Evolutionary conservation across 176 grass and related monocot genomes (phyloP).

Genomic region (Oryza nivara): DNA sequence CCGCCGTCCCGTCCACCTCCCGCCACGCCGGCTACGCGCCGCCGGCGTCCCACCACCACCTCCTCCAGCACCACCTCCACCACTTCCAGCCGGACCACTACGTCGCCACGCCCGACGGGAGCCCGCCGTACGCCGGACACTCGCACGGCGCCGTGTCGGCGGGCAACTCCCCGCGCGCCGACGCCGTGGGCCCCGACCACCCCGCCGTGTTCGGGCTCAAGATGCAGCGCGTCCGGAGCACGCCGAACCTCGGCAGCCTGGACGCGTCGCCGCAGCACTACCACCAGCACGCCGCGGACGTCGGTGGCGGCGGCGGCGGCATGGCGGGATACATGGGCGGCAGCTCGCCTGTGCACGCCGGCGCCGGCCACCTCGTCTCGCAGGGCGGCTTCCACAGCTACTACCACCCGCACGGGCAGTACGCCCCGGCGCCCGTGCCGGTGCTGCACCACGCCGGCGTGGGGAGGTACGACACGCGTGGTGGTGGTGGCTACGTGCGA

Average conservation of each 20-base stretch:
- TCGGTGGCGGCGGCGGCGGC: constrained; percentile 15
- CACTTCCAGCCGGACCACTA: constrained; percentile 42
- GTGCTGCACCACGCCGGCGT: constrained; percentile 2
- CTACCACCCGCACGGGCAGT: constrained; percentile 37
- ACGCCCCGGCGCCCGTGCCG: not conserved
- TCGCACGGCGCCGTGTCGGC: constrained; percentile 42
- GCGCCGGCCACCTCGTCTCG: not conserved
- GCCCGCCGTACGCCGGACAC: constrained; percentile 30
- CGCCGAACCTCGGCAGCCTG: constrained; percentile 51
- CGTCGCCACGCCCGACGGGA: constrained; percentile 37
- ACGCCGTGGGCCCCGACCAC: constrained; percentile 2
- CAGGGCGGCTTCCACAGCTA: constrained; percentile 18
- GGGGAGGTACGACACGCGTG: constrained; percentile 34
- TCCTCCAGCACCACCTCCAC: not conserved
- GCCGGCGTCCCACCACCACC: not conserved
- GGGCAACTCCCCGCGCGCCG: constrained; percentile 59
- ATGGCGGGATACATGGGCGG: not conserved
- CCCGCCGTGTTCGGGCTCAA: constrained; percentile 5
- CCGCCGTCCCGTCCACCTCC: not conserved
- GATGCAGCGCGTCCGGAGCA: constrained; percentile 68
- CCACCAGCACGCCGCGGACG: constrained; percentile 27
- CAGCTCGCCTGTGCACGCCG: constrained; percentile 23
- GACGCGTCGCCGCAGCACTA: constrained; percentile 20
- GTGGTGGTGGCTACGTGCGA: constrained; percentile 25
- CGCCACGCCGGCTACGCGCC: constrained; percentile 38